phyloP scores from a whole-genome alignment of 805 yeast species.

The Candida chilensis region DNA sequence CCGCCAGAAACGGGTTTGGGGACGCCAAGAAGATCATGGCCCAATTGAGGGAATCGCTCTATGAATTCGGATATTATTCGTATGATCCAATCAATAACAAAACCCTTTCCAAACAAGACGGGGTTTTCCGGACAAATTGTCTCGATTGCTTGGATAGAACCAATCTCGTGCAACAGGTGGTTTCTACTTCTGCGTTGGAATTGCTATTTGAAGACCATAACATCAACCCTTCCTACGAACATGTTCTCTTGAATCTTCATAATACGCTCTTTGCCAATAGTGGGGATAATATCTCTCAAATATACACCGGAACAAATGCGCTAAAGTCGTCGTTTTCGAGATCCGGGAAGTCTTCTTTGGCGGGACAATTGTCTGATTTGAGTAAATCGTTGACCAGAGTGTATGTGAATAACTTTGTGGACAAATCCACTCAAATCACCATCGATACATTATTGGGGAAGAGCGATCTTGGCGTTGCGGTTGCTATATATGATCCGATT shows the following conservation, averaged over 20 bases:
- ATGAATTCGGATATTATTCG: slow-evolving; percentile 76
- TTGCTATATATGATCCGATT: slow-evolving; percentile 78
- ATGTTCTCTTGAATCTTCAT: slow-evolving; percentile 63
- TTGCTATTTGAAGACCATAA: slow-evolving; percentile 35
- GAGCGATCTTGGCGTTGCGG: slow-evolving; percentile 60
- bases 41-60: slow-evolving; percentile 52
- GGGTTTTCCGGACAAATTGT: slow-evolving; percentile 90
- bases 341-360: slow-evolving; percentile 91
- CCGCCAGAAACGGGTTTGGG: slow-evolving; percentile 83
- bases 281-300: slow-evolving; percentile 93
- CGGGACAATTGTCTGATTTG: slow-evolving; percentile 95
- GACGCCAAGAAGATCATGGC: slow-evolving; percentile 69
- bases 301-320: slow-evolving; percentile 97
- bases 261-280: slow-evolving; percentile 96
- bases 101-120: slow-evolving; percentile 69
- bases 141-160: slow-evolving; percentile 94
- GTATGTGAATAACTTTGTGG: slow-evolving; percentile 94
- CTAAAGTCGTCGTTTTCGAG: slow-evolving; percentile 90
- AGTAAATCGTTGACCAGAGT: slow-evolving; percentile 92
- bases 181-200: slow-evolving; percentile 66
- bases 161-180: slow-evolving; percentile 77
- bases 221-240: slow-evolving; percentile 19
- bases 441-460: slow-evolving; percentile 84
- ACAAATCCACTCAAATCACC: slow-evolving; percentile 81
- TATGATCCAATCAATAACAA: slow-evolving; percentile 50